Conservation (phyloP, 495 filamentous ascomycete genomes). For the Xylaria cubensis region DNA sequence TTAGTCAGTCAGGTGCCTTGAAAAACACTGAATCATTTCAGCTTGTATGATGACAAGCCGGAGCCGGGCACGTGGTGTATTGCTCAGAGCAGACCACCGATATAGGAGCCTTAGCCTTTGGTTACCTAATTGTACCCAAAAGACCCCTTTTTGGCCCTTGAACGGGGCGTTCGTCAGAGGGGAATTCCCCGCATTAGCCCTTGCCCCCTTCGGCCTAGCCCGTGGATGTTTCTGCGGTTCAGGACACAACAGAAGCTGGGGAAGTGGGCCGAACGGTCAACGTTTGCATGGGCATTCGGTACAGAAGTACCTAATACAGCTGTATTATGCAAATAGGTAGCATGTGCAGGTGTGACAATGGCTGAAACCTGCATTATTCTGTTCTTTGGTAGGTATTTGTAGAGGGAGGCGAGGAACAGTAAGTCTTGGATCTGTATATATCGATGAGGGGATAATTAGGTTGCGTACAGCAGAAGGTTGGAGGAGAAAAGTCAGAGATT, state of each 20-base stretch:
- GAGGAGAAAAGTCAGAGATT: not conserved
- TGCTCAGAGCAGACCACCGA: not conserved
- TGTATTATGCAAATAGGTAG: not conserved
- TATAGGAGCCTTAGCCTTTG: conserved; percentile 18
- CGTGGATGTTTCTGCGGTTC: not conserved
- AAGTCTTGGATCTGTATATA: not conserved
- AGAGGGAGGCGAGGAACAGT: not conserved
- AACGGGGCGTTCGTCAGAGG: not conserved
- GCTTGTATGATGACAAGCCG: not conserved
- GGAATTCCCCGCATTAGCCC: conserved; percentile 22
- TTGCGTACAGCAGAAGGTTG: not conserved
- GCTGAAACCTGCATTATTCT: conserved; percentile 8
- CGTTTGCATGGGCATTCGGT: not conserved
- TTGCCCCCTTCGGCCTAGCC: conserved; percentile 9
- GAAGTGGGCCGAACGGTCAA: conserved; percentile 17
- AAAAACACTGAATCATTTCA: conserved; percentile 1
- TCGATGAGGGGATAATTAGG: not conserved
- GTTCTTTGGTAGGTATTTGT: not conserved
- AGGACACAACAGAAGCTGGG: conserved; percentile 14
- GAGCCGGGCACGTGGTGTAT: conserved; percentile 13
- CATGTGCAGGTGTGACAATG: conserved; percentile 8
- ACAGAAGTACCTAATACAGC: not conserved
- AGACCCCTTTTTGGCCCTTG: conserved; percentile 8
- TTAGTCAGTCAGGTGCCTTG: conserved; percentile 15
- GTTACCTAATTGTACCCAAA: conserved; percentile 6